phyloP scores from a whole-genome alignment of 2,329 filamentous ascomycete species.

The Lasiodiplodia gonubiensis region DNA sequence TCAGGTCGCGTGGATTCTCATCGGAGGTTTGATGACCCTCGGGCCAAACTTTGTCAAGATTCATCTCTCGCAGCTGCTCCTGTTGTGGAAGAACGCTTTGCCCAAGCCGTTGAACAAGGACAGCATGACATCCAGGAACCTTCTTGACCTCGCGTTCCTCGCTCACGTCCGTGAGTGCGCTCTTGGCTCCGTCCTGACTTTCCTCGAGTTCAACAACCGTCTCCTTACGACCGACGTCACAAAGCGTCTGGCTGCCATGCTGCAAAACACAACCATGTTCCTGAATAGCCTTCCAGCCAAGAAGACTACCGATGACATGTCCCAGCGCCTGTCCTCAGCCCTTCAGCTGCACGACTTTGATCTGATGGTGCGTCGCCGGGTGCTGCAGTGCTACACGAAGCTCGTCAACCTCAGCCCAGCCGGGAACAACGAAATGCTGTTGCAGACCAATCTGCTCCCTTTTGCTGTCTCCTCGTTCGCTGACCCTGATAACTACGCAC shows the following conservation, averaged over 20 bases:
- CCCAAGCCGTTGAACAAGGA: slow-evolving; percentile 94
- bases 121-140: slow-evolving; percentile 80
- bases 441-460: slow-evolving; percentile 90
- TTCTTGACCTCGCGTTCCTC: slow-evolving; percentile 89
- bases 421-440: slow-evolving; percentile 80
- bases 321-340: slow-evolving; percentile 80
- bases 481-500: slow-evolving; percentile 85
- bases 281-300: slow-evolving; percentile 82
- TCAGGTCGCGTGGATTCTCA: slow-evolving; percentile 96
- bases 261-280: slow-evolving; percentile 92
- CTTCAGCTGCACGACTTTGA: slow-evolving; percentile 89
- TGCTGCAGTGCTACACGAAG: slow-evolving; percentile 93
- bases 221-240: slow-evolving; percentile 93
- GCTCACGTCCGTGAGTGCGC: slow-evolving; percentile 95
- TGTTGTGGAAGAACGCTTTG: slow-evolving; percentile 96
- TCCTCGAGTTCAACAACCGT: slow-evolving; percentile 90
- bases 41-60: slow-evolving; percentile 99
- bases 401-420: slow-evolving; percentile 86
- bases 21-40: slow-evolving; percentile 93
- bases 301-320: slow-evolving; percentile 85
- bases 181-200: slow-evolving; percentile 86
- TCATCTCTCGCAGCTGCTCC: slow-evolving; percentile 87
- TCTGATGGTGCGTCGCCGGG: slow-evolving; percentile 89
- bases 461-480: slow-evolving; percentile 90
- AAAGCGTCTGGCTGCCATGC: slow-evolving; percentile 88